Base-by-base conservation (phyloP, 75 land plant species). In the Picea sitchensis region DNA sequence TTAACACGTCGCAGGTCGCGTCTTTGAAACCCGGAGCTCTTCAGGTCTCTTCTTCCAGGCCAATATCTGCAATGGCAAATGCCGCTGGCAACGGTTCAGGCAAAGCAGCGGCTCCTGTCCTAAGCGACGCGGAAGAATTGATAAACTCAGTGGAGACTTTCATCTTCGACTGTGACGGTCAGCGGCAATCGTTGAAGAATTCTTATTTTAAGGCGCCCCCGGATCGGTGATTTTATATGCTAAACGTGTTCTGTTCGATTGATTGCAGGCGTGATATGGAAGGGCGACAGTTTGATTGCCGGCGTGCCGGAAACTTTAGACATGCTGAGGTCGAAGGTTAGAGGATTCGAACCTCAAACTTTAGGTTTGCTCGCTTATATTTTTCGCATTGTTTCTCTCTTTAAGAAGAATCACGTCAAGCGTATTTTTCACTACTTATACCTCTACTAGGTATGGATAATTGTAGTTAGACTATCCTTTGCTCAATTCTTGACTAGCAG, bases 231-330 rank as follows among this genome's bases (percentile, higher is more conserved):
- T 58, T 77, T 20, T 0, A n/a, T 17, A 64, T 7, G 65, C 12
- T 64, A 64, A 75, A n/a, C 5, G 17, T 31, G 21, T 41, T 79
- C 31, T 17, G 59, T 75, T 75, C 59, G 4, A 69, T 54, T 83
- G 84, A 14, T 69, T 60, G 73, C 79, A 97, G 99, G 99, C 21
- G 99, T 97, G 12, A 95, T 97, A 72, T 97, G 99, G 99, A 97
- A 97, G 78, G 99, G 99, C 20, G 99, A 97, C 76, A 88, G 65
- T 14, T 84, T 97, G 77, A 95, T 97, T 79, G 96, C 87, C 58
- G 99, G 99, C 56, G 98, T 95, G 15, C 96, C 96, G 11, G 96
- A 97, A 79, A 97, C 99, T n/a, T 86, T 97, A 44, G 99, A 97
- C 77, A 82, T 95, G 94, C 90, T 97, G 15, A 87, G 98, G 23